Conservation (phyloP, 148 eudicot species). For the Rheum nobile region DNA sequence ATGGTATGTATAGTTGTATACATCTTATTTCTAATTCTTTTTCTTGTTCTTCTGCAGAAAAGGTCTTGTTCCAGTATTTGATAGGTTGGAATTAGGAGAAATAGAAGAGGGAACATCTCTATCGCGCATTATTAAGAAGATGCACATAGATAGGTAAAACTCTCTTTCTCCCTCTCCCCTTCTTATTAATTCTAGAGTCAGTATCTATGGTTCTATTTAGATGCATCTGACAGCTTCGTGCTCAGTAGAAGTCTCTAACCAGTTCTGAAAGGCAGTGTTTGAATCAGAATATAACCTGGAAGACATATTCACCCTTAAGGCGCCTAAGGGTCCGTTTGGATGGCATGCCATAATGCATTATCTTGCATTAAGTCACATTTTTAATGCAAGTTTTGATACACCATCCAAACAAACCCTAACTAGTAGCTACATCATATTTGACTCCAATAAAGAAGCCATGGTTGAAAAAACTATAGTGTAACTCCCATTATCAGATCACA, state of each 20-base stretch:
- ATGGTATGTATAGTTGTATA: neutral
- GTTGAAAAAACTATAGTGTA: neutral
- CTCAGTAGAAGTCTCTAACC: neutral
- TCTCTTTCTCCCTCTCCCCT: neutral
- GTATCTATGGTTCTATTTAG: neutral
- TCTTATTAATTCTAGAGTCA: neutral
- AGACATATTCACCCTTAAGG: neutral
- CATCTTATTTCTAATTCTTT: neutral
- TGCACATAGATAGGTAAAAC: conserved; percentile 64
- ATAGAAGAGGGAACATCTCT: conserved; percentile 34
- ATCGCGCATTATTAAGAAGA: conserved; percentile 35
- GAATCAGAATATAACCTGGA: neutral
- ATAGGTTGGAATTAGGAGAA: conserved; percentile 55
- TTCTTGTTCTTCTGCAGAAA: conserved; percentile 32
- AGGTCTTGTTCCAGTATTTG: conserved; percentile 68
- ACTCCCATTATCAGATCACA: neutral
- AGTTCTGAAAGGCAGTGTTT: neutral
- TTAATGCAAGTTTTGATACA: too few species aligned
- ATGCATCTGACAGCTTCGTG: neutral
- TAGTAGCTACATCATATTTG: too few species aligned
- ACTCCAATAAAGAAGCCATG: too few species aligned
- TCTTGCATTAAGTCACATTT: too few species aligned
- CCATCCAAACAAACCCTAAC: too few species aligned
- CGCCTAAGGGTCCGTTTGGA: too few species aligned
- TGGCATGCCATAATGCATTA: too few species aligned